Evolutionary conservation across 2,329 filamentous ascomycete genomes (phyloP), one percentile per base, ranked within the genome.

Genomic region (Trichothecium sympodiale): DNA sequence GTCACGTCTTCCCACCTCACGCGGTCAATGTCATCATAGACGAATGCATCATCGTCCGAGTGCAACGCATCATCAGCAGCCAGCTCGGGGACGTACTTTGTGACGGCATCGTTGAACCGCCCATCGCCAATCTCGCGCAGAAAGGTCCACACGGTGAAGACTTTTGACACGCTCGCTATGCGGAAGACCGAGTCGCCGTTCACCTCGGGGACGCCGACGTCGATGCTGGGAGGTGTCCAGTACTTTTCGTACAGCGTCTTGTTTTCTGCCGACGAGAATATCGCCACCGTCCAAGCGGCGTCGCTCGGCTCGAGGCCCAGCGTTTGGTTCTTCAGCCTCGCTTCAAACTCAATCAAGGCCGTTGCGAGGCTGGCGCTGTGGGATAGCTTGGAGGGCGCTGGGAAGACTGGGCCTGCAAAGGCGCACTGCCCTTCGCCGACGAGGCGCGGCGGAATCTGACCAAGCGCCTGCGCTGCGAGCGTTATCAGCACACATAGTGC

Each of bases 151-250:
- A 65, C 53, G 3, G 57, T 62, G 40, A 64, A 56, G 6, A 65
- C 45, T 45, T 70, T 69, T 8, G 62, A 62, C 9, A 68, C 46
- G 41, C 64, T 68, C 12, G 52, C 59, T 4, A 62, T 45, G 3
- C 56, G 50, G 42, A 59, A 71, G 15, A 61, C 47, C 1, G 50
- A 60, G 34, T 64, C 43, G 5, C 39, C 30, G 26, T 51, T 41
- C 5, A 59, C 46, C 34, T 41, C 31, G 15, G 43, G 39, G 6
- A 55, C 52, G 3, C 52, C 49, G 12, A 27, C 30, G 30, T 41
- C 32, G 29, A 41, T 39, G 15, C 37, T 33, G 26, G 48, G 49
- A n/a, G n/a, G n/a, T 4, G 49, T 48, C 28, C 45, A 42, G 39
- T 52, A 51, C 9, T 39, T 37, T n/a, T 51, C 45, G 31, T 48